Percentiles rank a stretch among this genome's conserved stretches.
Conservation (phyloP, 2,329 filamentous ascomycete species). For the Aspergillus chevalieri region DNA sequence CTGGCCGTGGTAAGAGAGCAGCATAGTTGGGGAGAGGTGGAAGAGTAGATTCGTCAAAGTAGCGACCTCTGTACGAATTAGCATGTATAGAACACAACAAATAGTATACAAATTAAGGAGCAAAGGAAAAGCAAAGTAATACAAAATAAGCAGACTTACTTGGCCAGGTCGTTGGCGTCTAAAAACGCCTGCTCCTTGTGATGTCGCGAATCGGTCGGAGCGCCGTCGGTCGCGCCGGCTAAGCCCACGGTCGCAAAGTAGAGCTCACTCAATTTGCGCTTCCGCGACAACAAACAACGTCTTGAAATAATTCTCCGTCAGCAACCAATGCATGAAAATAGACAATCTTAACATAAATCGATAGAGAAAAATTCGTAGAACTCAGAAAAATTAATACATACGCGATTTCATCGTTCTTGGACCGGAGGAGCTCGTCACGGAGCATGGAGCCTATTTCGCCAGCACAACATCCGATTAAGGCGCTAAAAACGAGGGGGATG, state of each 20-base stretch:
- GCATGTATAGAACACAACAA: conserved; percentile 14
- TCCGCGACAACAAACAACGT: conserved; percentile 67
- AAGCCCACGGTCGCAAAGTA: conserved; percentile 68
- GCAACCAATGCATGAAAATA: conserved; percentile 17
- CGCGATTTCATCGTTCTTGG: conserved; percentile 48
- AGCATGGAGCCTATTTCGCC: conserved; percentile 45
- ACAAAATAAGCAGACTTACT: conserved; percentile 40
- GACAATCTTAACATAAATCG: conserved; percentile 4
- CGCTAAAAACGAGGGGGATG: conserved; percentile 36
- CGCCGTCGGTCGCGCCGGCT: conserved; percentile 45
- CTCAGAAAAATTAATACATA: conserved; percentile 26
- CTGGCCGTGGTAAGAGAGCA: conserved; percentile 25
- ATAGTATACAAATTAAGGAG: neutral
- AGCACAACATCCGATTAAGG: conserved; percentile 47
- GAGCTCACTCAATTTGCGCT: conserved; percentile 84
- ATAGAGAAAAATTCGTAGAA: conserved; percentile 9
- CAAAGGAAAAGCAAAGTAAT: conserved; percentile 2
- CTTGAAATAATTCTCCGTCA: conserved; percentile 34
- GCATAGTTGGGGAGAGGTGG: conserved; percentile 35
- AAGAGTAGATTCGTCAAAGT: conserved; percentile 52
- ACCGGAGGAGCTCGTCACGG: conserved; percentile 45
- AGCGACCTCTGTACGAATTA: conserved; percentile 43
- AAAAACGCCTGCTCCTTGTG: conserved; percentile 50
- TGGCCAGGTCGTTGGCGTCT: conserved; percentile 52
- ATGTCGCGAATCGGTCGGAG: conserved; percentile 49